These are phyloP conservation scores for Triangularia verruculosa DNA, from an alignment of 2,329 filamentous ascomycete genomes.

Conservation along the genomic window DNA sequence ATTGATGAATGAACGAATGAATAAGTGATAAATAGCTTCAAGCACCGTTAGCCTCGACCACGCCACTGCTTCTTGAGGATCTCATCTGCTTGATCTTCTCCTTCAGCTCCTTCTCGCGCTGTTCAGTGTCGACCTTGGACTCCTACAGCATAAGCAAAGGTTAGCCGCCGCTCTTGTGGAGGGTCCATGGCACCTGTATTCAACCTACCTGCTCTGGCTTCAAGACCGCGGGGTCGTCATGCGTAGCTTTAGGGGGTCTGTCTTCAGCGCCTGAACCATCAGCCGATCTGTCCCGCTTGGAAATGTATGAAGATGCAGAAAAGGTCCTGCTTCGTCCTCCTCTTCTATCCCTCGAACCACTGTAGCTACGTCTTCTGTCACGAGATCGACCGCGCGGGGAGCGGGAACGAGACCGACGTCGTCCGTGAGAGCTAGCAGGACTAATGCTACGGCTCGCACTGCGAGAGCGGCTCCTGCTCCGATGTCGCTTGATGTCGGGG, in stretches of 20 bases:
- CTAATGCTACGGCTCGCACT: conserved; percentile 23
- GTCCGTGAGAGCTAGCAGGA: conserved; percentile 16
- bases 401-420: conserved; percentile 16
- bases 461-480: conserved; percentile 11
- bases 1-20: not conserved
- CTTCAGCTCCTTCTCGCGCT: conserved; percentile 50
- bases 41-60: conserved; percentile 46
- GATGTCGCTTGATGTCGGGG: conserved; percentile 26
- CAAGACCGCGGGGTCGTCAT: conserved; percentile 19
- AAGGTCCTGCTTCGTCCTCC: conserved; percentile 43
- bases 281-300: conserved; percentile 52
- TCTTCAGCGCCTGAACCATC: conserved; percentile 52
- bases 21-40: conserved; percentile 32
- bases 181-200: conserved; percentile 11
- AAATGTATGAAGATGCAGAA: conserved; percentile 50
- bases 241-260: conserved; percentile 37
- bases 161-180: not conserved
- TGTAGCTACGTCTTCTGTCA: conserved; percentile 28
- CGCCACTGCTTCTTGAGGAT: conserved; percentile 43
- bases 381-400: conserved; percentile 18
- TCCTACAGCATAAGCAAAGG: conserved; percentile 10
- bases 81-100: conserved; percentile 56
- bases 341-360: conserved; percentile 33
- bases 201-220: conserved; percentile 31
- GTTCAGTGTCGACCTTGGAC: conserved; percentile 37